Conservation (phyloP, 2,329 filamentous ascomycete species). For the Aspergillus sp. region DNA sequence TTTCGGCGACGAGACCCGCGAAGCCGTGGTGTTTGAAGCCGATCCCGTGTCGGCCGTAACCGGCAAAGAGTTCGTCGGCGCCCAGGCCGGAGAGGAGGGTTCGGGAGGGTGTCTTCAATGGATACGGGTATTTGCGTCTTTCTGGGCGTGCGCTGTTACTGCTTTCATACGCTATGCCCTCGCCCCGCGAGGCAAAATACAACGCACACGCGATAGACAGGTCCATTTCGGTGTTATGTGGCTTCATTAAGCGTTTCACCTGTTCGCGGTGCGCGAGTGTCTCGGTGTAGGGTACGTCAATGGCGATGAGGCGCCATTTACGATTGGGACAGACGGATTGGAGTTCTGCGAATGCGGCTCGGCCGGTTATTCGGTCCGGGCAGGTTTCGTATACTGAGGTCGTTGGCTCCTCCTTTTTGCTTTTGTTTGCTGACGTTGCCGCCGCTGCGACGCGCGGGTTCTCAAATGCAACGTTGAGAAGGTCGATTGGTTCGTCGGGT, state of each 20-base stretch:
- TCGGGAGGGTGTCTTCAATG: conserved; percentile 56
- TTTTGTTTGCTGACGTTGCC: conserved; percentile 13
- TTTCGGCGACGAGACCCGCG: conserved; percentile 64
- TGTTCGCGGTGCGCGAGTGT: conserved; percentile 58
- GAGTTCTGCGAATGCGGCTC: conserved; percentile 71
- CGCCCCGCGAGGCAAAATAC: conserved; percentile 85
- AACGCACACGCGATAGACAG: conserved; percentile 85
- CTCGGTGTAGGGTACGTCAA: conserved; percentile 76
- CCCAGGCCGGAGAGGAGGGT: conserved; percentile 88
- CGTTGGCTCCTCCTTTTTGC: conserved; percentile 19
- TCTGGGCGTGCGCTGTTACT: not conserved
- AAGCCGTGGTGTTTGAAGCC: conserved; percentile 66
- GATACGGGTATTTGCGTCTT: too few relatives aligned
- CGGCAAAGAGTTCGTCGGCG: conserved; percentile 92
- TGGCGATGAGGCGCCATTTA: conserved; percentile 67
- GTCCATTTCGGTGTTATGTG: conserved; percentile 98
- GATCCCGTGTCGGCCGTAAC: conserved; percentile 74
- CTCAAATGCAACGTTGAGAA: conserved; percentile 94
- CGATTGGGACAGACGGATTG: conserved; percentile 58
- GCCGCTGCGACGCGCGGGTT: conserved; percentile 67
- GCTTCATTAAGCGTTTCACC: conserved; percentile 72
- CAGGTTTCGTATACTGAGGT: conserved; percentile 64
- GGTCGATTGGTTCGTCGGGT: conserved; percentile 60
- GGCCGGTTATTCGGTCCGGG: conserved; percentile 81
- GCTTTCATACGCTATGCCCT: conserved; percentile 39